Percentiles rank a stretch among this genome's conserved stretches.
Conservation (phyloP, 345 rosid genomes). For the Populus pruinosa region DNA sequence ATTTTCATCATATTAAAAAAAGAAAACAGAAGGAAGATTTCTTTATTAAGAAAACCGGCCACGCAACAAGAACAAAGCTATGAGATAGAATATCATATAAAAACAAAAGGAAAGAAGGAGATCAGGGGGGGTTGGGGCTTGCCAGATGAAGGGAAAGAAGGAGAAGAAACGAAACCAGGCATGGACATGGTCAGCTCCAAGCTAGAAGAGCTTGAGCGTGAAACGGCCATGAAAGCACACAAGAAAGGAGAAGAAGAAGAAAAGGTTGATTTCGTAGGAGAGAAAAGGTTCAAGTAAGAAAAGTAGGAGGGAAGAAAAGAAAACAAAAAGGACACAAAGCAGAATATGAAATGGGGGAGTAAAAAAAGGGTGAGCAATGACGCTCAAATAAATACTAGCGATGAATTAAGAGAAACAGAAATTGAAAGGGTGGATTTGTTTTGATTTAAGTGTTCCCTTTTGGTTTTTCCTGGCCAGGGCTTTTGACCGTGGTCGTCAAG, state of each 20-base stretch:
- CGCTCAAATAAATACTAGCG: conserved; percentile 38
- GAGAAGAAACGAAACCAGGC: conserved; percentile 70
- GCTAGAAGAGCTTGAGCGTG: conserved; percentile 53
- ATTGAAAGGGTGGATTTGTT: background rate
- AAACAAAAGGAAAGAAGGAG: background rate
- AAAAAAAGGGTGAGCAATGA: conserved; percentile 3
- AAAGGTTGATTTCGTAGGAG: conserved; percentile 16
- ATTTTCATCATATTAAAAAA: background rate
- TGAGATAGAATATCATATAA: background rate
- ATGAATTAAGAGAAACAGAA: background rate
- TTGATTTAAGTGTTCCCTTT: background rate
- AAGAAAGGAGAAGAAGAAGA: conserved; percentile 22
- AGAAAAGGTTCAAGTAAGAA: conserved; percentile 12
- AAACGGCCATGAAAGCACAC: conserved; percentile 43
- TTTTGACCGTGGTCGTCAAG: conserved; percentile 48
- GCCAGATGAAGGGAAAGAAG: conserved; percentile 54
- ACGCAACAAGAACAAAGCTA: background rate
- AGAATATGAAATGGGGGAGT: conserved; percentile 26
- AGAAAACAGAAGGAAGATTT: background rate
- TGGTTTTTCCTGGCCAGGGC: conserved; percentile 20
- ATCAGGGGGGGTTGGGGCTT: background rate
- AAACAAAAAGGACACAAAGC: conserved; percentile 17
- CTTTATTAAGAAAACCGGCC: background rate
- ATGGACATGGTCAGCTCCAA: conserved; percentile 82
- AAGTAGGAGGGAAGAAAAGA: conserved; percentile 12